Evolutionary conservation across 78 protist species (phyloP).

Genomic region (Protostelium mycophagum): DNA sequence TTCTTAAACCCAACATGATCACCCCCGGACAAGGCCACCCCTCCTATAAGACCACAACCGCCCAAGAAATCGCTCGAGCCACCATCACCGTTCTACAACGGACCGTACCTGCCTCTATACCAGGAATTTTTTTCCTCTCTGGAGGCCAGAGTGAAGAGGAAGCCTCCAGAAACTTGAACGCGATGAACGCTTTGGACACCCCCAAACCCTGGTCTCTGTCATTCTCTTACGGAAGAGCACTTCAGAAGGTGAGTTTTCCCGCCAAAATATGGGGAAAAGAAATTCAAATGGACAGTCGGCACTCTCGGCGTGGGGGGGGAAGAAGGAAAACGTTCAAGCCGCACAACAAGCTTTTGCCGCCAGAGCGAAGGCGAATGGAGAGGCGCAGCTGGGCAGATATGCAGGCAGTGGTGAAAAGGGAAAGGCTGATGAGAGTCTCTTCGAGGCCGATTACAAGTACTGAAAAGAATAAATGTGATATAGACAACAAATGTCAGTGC

Average conservation of each 20-base stretch:
- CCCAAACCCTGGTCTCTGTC: conserved; percentile 84
- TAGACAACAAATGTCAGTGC: no score
- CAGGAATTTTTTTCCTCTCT: conserved; percentile 90
- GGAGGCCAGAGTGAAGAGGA: conserved; percentile 92
- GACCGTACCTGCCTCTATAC: conserved; percentile 92
- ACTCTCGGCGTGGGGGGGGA: background rate
- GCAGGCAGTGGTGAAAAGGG: background rate
- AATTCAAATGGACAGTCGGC: no score
- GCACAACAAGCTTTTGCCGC: background rate
- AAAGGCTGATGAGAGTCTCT: background rate
- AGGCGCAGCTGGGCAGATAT: background rate
- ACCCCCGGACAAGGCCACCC: conserved; percentile 55
- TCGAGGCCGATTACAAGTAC: background rate
- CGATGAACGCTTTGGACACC: conserved; percentile 66
- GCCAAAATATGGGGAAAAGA: no score
- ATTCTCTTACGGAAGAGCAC: conserved; percentile 93
- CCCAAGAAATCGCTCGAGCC: conserved; percentile 68
- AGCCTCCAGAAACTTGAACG: conserved; percentile 86
- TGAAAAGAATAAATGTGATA: no score
- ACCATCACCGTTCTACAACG: conserved; percentile 84
- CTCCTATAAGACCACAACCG: conserved; percentile 7
- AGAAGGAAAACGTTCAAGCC: background rate
- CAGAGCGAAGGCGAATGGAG: background rate
- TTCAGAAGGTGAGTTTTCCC: no score
- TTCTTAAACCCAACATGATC: conserved; percentile 94